Evolutionary conservation across 768 basidiomycete species (phyloP).

Genomic region (Boletus reticulatus): DNA sequence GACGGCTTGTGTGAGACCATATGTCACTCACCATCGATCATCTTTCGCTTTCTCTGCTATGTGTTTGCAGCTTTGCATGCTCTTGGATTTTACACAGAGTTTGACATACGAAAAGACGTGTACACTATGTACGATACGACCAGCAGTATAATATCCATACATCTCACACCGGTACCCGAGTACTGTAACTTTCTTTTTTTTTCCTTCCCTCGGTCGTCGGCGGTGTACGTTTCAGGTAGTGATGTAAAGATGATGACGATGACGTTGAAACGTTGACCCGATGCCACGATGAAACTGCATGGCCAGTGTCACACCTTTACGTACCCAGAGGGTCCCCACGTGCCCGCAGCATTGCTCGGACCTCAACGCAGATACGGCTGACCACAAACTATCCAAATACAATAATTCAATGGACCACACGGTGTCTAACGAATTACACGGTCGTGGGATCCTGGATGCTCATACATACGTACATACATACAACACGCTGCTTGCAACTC

Average conservation of each 20-base stretch:
- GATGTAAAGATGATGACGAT: constrained; percentile 7
- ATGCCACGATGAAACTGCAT: constrained; percentile 5
- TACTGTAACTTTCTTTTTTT: neutral
- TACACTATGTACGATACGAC: constrained; percentile 29
- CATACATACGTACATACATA: constrained; percentile 15
- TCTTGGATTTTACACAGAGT: constrained; percentile 11
- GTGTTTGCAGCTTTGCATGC: constrained; percentile 13
- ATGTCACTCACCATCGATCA: constrained; percentile 7
- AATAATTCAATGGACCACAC: neutral
- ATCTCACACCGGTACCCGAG: neutral
- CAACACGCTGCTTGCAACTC: neutral
- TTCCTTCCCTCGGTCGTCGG: too few species aligned
- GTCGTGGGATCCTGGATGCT: neutral
- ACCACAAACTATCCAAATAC: neutral
- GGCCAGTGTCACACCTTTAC: constrained; percentile 2
- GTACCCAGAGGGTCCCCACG: neutral
- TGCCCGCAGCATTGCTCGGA: neutral
- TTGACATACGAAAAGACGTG: constrained; percentile 16
- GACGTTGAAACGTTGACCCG: neutral
- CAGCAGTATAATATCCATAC: constrained; percentile 23
- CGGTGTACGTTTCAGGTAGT: neutral
- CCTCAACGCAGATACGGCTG: too few species aligned
- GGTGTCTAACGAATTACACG: neutral
- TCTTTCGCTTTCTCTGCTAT: constrained; percentile 16
- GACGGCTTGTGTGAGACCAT: constrained; percentile 15